These are phyloP conservation scores for Exophiala sp. DNA, from an alignment of 2,329 filamentous ascomycete genomes.

Conservation along the genomic window DNA sequence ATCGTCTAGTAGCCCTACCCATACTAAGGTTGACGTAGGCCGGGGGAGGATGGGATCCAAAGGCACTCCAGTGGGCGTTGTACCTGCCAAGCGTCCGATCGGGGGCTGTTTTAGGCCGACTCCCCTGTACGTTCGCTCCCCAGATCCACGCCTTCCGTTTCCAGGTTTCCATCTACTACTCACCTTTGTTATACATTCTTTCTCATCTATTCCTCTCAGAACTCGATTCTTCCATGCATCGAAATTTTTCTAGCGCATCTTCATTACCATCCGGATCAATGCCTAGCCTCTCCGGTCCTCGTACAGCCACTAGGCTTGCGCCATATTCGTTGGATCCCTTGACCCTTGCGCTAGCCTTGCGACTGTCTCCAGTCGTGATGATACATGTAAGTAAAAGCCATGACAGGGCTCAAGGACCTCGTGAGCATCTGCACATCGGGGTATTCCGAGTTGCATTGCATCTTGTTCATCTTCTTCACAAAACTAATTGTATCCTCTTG, in stretches of 20 bases:
- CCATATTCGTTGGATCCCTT: slow-evolving; percentile 1
- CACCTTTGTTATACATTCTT: not conserved
- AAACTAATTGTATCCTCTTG: not conserved
- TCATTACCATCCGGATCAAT: slow-evolving; percentile 8
- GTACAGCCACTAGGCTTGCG: slow-evolving; percentile 4
- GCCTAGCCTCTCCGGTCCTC: not conserved
- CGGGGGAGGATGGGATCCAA: no score
- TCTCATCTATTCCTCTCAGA: not conserved
- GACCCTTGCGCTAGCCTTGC: not conserved
- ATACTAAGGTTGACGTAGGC: no score
- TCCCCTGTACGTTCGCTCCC: not conserved
- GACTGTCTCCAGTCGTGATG: not conserved
- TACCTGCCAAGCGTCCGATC: no score
- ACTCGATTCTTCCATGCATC: not conserved
- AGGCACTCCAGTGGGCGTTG: no score
- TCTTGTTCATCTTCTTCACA: no score
- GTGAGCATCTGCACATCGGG: no score
- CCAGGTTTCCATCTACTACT: not conserved
- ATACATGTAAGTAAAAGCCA: not conserved
- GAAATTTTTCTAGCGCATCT: not conserved
- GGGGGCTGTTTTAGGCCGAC: not conserved
- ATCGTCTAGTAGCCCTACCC: no score
- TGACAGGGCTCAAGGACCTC: no score
- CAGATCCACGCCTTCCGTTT: not conserved
- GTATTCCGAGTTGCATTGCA: no score